Percentiles rank a stretch among this genome's conserved stretches.
phyloP scores from a whole-genome alignment of 306 rosid genomes.

The Pyrus bretschneideri region DNA sequence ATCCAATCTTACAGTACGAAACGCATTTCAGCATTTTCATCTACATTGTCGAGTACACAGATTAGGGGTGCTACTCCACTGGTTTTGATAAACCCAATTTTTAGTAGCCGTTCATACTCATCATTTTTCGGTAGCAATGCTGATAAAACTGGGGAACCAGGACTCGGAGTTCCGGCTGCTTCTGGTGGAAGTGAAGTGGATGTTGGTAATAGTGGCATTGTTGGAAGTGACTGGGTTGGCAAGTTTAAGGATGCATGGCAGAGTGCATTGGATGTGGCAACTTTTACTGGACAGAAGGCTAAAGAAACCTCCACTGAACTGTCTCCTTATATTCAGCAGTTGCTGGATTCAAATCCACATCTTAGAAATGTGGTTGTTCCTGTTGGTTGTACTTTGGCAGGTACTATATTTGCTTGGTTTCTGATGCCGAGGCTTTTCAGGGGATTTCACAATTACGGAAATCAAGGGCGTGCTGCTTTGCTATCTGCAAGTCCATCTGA shows the following conservation, averaged over 20 bases:
- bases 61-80: constrained; percentile 25
- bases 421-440: constrained; percentile 81
- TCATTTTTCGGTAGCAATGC: constrained; percentile 40
- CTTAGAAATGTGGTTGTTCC: constrained; percentile 56
- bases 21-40: constrained; percentile 20
- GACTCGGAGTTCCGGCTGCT: constrained; percentile 35
- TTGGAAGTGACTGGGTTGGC: constrained; percentile 47
- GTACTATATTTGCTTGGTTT: constrained; percentile 69
- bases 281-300: constrained; percentile 51
- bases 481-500: constrained; percentile 28
- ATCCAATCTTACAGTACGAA: constrained; percentile 9
- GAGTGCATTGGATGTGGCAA: constrained; percentile 46
- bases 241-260: constrained; percentile 55
- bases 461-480: constrained; percentile 46
- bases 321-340: constrained; percentile 52
- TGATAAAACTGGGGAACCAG: constrained; percentile 27
- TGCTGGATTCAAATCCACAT: constrained; percentile 64
- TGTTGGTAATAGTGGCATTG: constrained; percentile 22
- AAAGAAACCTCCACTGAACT: constrained; percentile 57
- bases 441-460: constrained; percentile 64
- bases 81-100: constrained; percentile 11
- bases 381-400: constrained; percentile 50
- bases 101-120: constrained; percentile 34
- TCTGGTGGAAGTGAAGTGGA: constrained; percentile 42
- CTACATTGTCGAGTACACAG: constrained; percentile 18